These are phyloP conservation scores for Ophiostoma pallidulum DNA, from an alignment of 2,329 filamentous ascomycete species.

Conservation along the genomic window DNA sequence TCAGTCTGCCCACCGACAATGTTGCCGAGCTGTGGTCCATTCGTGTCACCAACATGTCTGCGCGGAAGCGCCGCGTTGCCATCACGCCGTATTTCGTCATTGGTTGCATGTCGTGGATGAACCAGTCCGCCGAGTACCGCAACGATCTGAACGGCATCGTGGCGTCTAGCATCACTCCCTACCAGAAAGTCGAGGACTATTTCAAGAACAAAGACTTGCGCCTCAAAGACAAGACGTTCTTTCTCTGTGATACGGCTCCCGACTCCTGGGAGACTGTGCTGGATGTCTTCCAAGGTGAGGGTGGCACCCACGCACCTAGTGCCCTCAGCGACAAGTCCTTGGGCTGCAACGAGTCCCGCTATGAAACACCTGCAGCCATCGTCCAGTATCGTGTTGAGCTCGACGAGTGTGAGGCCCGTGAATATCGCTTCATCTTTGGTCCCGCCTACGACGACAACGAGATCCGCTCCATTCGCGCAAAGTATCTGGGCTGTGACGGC, in stretches of 20 bases:
- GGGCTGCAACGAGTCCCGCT: conserved; percentile 39
- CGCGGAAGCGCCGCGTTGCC: conserved; percentile 36
- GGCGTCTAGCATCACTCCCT: conserved; percentile 44
- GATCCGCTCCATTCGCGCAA: conserved; percentile 33
- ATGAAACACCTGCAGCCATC: conserved; percentile 44
- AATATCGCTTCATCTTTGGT: conserved; percentile 46
- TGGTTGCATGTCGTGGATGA: conserved; percentile 56
- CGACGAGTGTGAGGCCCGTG: conserved; percentile 28
- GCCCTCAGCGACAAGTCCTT: conserved; percentile 29
- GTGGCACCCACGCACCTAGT: conserved; percentile 42
- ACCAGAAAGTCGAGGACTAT: conserved; percentile 48
- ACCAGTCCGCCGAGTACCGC: conserved; percentile 45
- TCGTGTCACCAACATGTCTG: conserved; percentile 40
- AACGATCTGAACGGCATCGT: conserved; percentile 39
- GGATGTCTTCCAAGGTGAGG: conserved; percentile 45
- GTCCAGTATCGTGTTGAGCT: conserved; percentile 42
- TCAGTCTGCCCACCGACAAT: conserved; percentile 42
- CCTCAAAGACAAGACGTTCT: conserved; percentile 47
- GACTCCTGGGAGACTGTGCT: conserved; percentile 44
- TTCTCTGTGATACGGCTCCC: conserved; percentile 43
- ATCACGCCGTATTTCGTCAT: conserved; percentile 49
- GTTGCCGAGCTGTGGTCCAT: conserved; percentile 48
- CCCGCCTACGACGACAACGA: conserved; percentile 44
- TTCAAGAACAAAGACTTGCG: conserved; percentile 47
- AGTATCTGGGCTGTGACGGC: conserved; percentile 39